These are phyloP conservation scores for Xerocomellus intermedius DNA, from an alignment of 768 basidiomycete genomes.

Conservation along the genomic window DNA sequence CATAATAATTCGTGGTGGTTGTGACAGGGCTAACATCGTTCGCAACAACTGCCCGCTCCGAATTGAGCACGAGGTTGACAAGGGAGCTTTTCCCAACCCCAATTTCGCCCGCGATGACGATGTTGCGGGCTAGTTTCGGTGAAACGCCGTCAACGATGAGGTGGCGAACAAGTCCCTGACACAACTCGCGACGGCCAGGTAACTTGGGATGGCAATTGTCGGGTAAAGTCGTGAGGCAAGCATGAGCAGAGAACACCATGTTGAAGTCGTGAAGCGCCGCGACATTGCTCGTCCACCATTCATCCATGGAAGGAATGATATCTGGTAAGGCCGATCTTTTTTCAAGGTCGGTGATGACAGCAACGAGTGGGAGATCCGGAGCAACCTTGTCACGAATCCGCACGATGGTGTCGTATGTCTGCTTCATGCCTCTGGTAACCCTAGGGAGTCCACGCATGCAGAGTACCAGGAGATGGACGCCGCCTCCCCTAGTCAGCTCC, in stretches of 20 bases:
- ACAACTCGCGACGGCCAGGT: constrained; percentile 17
- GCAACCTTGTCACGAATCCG: constrained; percentile 21
- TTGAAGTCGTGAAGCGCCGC: constrained; percentile 22
- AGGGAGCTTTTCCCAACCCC: constrained; percentile 32
- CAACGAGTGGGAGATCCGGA: constrained; percentile 20
- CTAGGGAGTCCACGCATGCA: constrained; percentile 29
- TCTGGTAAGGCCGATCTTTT: constrained; percentile 19
- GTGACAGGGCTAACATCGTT: constrained; percentile 22
- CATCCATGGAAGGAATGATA: constrained; percentile 29
- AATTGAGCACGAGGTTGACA: constrained; percentile 26
- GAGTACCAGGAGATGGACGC: constrained; percentile 26
- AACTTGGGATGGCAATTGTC: constrained; percentile 23
- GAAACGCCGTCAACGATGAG: constrained; percentile 19
- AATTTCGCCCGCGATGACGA: constrained; percentile 26
- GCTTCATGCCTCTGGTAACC: constrained; percentile 28
- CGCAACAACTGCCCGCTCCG: constrained; percentile 17
- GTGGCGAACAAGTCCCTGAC: constrained; percentile 15
- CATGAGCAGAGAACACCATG: constrained; percentile 35
- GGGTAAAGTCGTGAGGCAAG: constrained; percentile 21
- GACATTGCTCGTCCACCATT: constrained; percentile 40
- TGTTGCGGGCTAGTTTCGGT: constrained; percentile 22
- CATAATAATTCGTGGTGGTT: constrained; percentile 7
- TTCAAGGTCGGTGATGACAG: constrained; percentile 35
- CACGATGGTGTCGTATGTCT: constrained; percentile 23
- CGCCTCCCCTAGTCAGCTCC: constrained; percentile 16